These are phyloP conservation scores for Candida qinlingensis DNA, from an alignment of 805 yeast species.

Conservation along the genomic window DNA sequence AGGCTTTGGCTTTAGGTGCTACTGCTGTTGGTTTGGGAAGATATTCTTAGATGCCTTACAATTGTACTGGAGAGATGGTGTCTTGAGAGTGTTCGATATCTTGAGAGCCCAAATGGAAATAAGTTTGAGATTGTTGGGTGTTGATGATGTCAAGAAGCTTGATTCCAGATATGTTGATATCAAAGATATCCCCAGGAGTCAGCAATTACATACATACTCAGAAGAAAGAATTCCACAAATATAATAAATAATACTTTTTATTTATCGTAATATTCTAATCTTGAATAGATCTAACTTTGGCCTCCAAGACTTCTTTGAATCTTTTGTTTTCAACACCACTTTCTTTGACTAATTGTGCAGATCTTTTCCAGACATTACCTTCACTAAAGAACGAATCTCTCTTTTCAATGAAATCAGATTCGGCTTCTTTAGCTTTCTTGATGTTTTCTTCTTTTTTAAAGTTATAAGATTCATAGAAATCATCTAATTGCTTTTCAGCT, in stretches of 20 bases:
- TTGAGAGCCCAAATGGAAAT: constrained; percentile 56
- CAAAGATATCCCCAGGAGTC: no score
- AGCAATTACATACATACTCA: no score
- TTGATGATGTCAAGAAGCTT: constrained; percentile 40
- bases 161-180: constrained; percentile 36
- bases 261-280: background rate
- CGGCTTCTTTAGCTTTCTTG: constrained; percentile 59
- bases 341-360: constrained; percentile 40
- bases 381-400: constrained; percentile 75
- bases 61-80: constrained; percentile 77
- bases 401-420: constrained; percentile 62
- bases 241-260: no score
- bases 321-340: constrained; percentile 23
- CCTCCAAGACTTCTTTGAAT: constrained; percentile 25
- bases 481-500: constrained; percentile 82
- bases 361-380: constrained; percentile 81
- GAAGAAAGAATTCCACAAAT: no score
- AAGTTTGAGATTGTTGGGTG: constrained; percentile 66
- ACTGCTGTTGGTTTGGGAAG: constrained; percentile 72
- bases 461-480: constrained; percentile 88
- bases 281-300: constrained; percentile 22
- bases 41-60: constrained; percentile 70
- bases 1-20: constrained; percentile 75
- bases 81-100: constrained; percentile 54
- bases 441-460: constrained; percentile 69